Conservation (phyloP, 805 yeast genomes). For the Yarrowia phangngaensis region DNA sequence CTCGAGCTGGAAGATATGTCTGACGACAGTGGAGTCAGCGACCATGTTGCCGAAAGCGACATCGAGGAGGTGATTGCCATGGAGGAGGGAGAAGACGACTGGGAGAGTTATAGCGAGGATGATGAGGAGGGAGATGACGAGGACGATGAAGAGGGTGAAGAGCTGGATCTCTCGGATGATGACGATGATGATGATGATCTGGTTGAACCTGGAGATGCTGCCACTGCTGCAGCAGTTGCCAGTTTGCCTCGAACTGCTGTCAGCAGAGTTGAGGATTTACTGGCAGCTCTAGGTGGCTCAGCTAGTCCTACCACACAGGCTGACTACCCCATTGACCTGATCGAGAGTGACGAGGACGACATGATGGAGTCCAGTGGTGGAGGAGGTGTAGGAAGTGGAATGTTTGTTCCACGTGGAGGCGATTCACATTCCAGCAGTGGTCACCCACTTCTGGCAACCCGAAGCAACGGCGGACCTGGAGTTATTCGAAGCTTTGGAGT, state of each 20-base stretch:
- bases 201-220: slow-evolving; percentile 3
- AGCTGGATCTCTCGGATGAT: slow-evolving; percentile 20
- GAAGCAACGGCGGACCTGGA: slow-evolving; percentile 3
- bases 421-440: slow-evolving; percentile 7
- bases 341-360: slow-evolving; percentile 10
- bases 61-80: slow-evolving; percentile 23
- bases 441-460: slow-evolving; percentile 5
- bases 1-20: slow-evolving; percentile 4
- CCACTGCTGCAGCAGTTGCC: no score
- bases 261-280: slow-evolving; percentile 9
- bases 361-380: slow-evolving; percentile 8
- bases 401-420: slow-evolving; percentile 18
- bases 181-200: slow-evolving; percentile 13
- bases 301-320: slow-evolving; percentile 15
- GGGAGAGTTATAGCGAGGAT: slow-evolving; percentile 12
- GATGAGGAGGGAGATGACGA: slow-evolving; percentile 1
- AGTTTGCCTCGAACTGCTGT: no score
- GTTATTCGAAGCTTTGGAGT: not conserved
- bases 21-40: slow-evolving; percentile 20
- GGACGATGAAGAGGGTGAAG: slow-evolving; percentile 18
- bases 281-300: slow-evolving; percentile 21
- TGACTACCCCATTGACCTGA: slow-evolving; percentile 17
- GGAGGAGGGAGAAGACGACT: slow-evolving; percentile 26
- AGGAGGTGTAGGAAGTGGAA: no score
- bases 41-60: slow-evolving; percentile 13